A percentile compares a stretch with the other conserved stretches of the same genome.
phyloP scores from a whole-genome alignment of 345 rosid genomes.

The Gossypium rotundifolium region DNA sequence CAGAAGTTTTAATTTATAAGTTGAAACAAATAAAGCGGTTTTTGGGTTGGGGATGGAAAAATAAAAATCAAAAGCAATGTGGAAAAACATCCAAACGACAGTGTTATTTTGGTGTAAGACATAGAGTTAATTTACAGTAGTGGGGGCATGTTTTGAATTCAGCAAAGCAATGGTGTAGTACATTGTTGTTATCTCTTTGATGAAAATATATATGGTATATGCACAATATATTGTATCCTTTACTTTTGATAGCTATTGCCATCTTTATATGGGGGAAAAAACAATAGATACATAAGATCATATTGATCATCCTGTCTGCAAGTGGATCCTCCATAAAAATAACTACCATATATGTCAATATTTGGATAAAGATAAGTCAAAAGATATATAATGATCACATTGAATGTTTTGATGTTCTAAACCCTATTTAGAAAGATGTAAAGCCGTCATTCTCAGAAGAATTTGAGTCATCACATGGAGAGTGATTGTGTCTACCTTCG shows the following conservation, averaged over 20 bases:
- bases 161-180: not conserved
- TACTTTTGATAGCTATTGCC: not conserved
- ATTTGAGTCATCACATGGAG: conserved; percentile 80
- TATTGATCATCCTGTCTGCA: not conserved
- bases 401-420: not conserved
- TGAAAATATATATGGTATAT: not conserved
- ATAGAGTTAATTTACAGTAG: too few species aligned
- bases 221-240: not conserved
- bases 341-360: not conserved
- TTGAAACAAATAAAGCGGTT: too few species aligned
- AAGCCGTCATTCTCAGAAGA: conserved; percentile 75
- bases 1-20: too few species aligned
- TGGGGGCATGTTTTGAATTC: not conserved
- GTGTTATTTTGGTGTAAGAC: too few species aligned
- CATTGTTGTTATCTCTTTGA: not conserved
- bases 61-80: too few species aligned
- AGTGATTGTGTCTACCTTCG: conserved; percentile 96
- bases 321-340: not conserved
- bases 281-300: not conserved
- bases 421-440: conserved; percentile 46
- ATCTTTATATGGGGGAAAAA: not conserved
- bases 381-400: not conserved
- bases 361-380: not conserved
- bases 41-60: too few species aligned
- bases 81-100: too few species aligned